Evolutionary conservation across 176 grass and related monocot species (phyloP).

Genomic region (Aegilops tauschii): DNA sequence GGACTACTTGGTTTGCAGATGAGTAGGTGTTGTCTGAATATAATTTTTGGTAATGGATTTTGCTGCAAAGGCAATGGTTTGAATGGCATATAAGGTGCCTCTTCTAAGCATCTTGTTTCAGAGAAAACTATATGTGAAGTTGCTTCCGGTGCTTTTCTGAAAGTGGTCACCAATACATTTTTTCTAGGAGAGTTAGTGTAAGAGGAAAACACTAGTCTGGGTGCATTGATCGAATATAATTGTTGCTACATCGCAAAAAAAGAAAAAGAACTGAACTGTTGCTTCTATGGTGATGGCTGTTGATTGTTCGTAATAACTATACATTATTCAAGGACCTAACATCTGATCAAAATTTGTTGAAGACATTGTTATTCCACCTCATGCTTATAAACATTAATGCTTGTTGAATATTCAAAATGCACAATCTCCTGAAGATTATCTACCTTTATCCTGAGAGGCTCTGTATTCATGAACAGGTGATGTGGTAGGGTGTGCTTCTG

Average conservation of each 20-base stretch:
- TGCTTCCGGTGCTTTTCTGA: background rate
- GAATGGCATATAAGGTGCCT: background rate
- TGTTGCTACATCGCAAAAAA: background rate
- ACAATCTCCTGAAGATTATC: background rate
- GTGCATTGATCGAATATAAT: background rate
- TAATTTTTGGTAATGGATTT: background rate
- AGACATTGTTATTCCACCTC: background rate
- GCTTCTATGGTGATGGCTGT: background rate
- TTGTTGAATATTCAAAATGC: background rate
- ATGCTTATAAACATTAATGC: background rate
- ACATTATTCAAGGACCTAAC: background rate
- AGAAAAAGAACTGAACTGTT: no score
- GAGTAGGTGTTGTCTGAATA: background rate
- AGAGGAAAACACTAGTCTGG: background rate
- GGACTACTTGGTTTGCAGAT: background rate
- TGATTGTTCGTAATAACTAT: background rate
- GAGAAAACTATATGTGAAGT: background rate
- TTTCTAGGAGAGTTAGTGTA: background rate
- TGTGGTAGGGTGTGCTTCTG: slow-evolving; percentile 69
- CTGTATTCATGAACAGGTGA: slow-evolving; percentile 51
- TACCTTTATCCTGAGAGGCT: background rate
- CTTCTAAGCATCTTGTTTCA: background rate
- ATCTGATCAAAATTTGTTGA: background rate
- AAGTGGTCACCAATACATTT: background rate
- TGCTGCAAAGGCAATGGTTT: background rate